These are phyloP conservation scores for Daldinia loculata DNA, from an alignment of 495 filamentous ascomycete genomes.

Conservation along the genomic window DNA sequence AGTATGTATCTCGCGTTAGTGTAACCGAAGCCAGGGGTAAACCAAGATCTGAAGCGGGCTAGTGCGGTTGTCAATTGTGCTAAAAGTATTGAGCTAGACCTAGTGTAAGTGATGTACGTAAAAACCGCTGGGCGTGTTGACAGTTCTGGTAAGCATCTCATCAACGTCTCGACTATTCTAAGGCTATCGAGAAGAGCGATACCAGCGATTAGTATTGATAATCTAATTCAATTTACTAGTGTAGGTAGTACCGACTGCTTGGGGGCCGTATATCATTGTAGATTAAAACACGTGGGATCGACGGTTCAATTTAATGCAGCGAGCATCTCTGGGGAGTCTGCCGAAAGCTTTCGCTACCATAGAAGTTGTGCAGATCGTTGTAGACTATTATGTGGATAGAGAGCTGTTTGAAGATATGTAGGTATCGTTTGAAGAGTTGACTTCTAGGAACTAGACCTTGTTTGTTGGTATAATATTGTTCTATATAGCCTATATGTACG, in stretches of 20 bases:
- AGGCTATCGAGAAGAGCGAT: not conserved
- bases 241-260: conserved; percentile 15
- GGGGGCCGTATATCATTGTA: conserved; percentile 17
- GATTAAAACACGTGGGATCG: conserved; percentile 45
- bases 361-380: not conserved
- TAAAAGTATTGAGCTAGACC: not conserved
- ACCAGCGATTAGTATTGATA: not conserved
- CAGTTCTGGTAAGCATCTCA: conserved; percentile 4
- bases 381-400: not conserved
- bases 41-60: conserved; percentile 34
- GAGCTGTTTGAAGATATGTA: not conserved
- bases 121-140: not conserved
- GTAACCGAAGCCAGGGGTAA: conserved; percentile 40
- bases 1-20: conserved; percentile 4
- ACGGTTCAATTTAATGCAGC: conserved; percentile 33
- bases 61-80: not conserved
- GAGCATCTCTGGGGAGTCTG: conserved; percentile 28
- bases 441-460: not conserved
- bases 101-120: conserved; percentile 2
- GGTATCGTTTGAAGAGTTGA: not conserved
- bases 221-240: conserved; percentile 5
- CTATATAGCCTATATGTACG: not conserved
- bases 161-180: not conserved
- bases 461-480: not conserved
- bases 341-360: conserved; percentile 3